phyloP scores from a whole-genome alignment of 2,329 filamentous ascomycete genomes.

The Aspergillus bombycis region DNA sequence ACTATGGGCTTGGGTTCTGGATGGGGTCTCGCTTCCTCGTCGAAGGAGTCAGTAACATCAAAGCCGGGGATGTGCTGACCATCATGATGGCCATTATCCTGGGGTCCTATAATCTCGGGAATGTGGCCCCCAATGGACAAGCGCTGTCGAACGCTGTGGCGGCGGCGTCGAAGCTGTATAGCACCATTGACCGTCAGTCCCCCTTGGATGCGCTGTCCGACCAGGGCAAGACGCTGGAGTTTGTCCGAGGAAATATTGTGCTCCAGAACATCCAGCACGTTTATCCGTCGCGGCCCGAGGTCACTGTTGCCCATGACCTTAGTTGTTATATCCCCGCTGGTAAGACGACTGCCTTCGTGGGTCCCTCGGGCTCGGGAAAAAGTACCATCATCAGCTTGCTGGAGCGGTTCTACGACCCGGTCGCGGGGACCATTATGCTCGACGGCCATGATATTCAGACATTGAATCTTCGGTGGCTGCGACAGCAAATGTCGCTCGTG shows the following conservation, averaged over 20 bases:
- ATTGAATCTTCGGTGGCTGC: constrained; percentile 66
- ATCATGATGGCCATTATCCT: constrained; percentile 37
- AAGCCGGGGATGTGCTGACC: constrained; percentile 31
- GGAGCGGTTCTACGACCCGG: constrained; percentile 62
- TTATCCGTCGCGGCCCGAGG: constrained; percentile 51
- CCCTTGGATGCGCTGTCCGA: constrained; percentile 41
- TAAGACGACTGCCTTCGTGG: constrained; percentile 61
- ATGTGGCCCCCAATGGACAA: constrained; percentile 46
- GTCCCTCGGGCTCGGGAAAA: constrained; percentile 52
- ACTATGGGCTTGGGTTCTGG: constrained; percentile 40
- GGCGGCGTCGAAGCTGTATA: constrained; percentile 40
- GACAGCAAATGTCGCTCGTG: constrained; percentile 73
- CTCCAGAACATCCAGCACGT: constrained; percentile 49
- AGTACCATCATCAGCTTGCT: constrained; percentile 54
- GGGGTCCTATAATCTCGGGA: constrained; percentile 41
- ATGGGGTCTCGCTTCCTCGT: constrained; percentile 34
- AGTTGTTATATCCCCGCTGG: constrained; percentile 49
- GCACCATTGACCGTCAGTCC: constrained; percentile 45
- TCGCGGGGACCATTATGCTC: constrained; percentile 55
- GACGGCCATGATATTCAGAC: constrained; percentile 75
- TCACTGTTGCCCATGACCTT: constrained; percentile 48
- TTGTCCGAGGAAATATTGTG: constrained; percentile 37
- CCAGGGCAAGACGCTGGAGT: constrained; percentile 27
- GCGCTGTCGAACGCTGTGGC: constrained; percentile 50
- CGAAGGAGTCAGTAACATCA: constrained; percentile 21